Conservation (phyloP, 257 asterid genomes). For the Nicotiana knightiana region DNA sequence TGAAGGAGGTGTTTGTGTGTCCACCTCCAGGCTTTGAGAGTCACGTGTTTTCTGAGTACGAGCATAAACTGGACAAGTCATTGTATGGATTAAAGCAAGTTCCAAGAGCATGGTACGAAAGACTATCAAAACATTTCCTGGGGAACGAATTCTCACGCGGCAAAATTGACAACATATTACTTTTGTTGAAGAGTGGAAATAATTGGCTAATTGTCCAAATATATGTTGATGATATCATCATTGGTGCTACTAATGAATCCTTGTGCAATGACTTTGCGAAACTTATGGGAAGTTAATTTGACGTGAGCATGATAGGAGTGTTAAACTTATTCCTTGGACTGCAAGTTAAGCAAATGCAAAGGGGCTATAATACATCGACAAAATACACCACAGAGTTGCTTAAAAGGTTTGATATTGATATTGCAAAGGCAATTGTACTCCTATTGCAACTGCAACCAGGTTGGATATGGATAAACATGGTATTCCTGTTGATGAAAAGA, state of each 20-base stretch:
- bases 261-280: neutral
- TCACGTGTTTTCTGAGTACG: neutral
- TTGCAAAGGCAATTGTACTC: neutral
- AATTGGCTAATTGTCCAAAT: neutral
- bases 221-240: slow-evolving; percentile 4
- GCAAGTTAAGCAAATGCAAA: neutral
- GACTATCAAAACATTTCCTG: neutral
- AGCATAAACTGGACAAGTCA: neutral
- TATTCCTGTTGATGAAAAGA: neutral
- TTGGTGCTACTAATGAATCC: neutral
- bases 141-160: neutral
- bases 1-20: neutral
- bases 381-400: neutral
- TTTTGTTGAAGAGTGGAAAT: neutral
- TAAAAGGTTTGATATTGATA: neutral
- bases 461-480: neutral
- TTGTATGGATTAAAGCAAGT: slow-evolving; percentile 15
- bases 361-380: neutral
- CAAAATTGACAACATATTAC: neutral
- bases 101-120: slow-evolving; percentile 4
- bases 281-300: neutral
- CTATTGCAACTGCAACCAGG: neutral
- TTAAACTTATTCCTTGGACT: neutral
- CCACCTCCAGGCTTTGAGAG: slow-evolving; percentile 11
- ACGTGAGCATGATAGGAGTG: neutral